These are phyloP conservation scores for Pichia terricola DNA, from an alignment of 1,139 yeast species.

Conservation along the genomic window DNA sequence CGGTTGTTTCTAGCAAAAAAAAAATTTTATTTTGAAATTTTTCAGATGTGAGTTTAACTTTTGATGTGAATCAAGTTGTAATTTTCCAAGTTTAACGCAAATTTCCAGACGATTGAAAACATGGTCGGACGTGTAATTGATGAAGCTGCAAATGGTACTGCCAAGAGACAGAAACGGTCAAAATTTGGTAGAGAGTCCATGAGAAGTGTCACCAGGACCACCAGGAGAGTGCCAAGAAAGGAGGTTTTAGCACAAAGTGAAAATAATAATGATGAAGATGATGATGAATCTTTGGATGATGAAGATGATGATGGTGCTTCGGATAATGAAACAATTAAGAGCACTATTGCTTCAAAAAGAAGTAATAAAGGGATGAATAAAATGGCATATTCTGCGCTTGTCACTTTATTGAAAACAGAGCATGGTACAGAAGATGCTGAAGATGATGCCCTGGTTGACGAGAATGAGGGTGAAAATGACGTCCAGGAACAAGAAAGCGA, in stretches of 20 bases:
- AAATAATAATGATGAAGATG: conserved; percentile 10
- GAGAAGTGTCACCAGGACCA: conserved; percentile 49
- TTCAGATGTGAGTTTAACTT: no score
- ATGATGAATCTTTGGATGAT: conserved; percentile 11
- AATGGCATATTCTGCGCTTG: conserved; percentile 65
- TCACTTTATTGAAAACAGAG: conserved; percentile 51
- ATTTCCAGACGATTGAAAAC: no score
- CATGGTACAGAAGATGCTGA: conserved; percentile 16
- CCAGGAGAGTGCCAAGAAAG: not conserved
- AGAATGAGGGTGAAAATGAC: conserved; percentile 25
- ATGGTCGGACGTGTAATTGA: no score
- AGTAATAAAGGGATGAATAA: conserved; percentile 26
- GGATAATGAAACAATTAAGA: not conserved
- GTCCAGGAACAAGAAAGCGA: conserved; percentile 21
- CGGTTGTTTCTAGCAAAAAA: no score
- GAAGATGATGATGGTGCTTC: conserved; percentile 12
- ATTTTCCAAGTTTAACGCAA: no score
- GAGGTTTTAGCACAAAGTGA: conserved; percentile 7
- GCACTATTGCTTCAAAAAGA: conserved; percentile 12
- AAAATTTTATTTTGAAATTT: no score
- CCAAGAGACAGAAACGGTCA: conserved; percentile 13
- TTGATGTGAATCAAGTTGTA: no score
- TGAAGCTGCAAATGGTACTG: not conserved
- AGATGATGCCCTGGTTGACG: conserved; percentile 18
- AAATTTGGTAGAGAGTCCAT: conserved; percentile 53